These are phyloP conservation scores for Lachancea cidri DNA, from an alignment of 805 yeast genomes.

Conservation along the genomic window DNA sequence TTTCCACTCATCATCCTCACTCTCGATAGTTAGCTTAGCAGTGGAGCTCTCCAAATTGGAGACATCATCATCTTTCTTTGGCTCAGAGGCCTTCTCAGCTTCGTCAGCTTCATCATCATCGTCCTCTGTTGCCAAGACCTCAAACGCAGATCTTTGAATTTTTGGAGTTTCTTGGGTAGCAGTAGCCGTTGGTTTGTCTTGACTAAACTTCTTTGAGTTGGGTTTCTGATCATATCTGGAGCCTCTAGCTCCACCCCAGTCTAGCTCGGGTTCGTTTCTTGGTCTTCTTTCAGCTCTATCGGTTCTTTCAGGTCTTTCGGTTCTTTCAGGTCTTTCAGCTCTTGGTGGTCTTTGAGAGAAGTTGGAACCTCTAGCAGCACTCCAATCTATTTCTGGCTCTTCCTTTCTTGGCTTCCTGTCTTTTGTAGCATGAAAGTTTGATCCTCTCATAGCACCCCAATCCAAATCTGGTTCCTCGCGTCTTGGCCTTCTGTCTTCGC, in stretches of 20 bases:
- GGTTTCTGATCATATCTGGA: constrained; percentile 22
- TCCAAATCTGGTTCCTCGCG: constrained; percentile 54
- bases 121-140: constrained; percentile 47
- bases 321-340: constrained; percentile 38
- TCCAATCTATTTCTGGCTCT: constrained; percentile 42
- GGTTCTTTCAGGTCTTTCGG: constrained; percentile 16
- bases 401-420: constrained; percentile 26
- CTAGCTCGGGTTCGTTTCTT: constrained; percentile 41
- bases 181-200: constrained; percentile 14
- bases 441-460: constrained; percentile 48
- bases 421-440: constrained; percentile 24
- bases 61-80: constrained; percentile 13
- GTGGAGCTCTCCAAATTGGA: constrained; percentile 35
- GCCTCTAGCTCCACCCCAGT: constrained; percentile 51
- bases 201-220: constrained; percentile 9
- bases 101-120: constrained; percentile 43
- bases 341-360: constrained; percentile 27
- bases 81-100: constrained; percentile 10
- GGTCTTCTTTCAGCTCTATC: constrained; percentile 25
- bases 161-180: constrained; percentile 31
- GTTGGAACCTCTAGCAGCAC: constrained; percentile 36
- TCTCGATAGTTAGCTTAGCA: constrained; percentile 36
- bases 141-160: constrained; percentile 42
- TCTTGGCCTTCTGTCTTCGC: constrained; percentile 28
- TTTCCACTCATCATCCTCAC: constrained; percentile 40